Percentiles rank a stretch among this genome's conserved stretches.
phyloP scores from a whole-genome alignment of 2,329 filamentous ascomycete genomes.

The Beauveria scarabaeidicola region DNA sequence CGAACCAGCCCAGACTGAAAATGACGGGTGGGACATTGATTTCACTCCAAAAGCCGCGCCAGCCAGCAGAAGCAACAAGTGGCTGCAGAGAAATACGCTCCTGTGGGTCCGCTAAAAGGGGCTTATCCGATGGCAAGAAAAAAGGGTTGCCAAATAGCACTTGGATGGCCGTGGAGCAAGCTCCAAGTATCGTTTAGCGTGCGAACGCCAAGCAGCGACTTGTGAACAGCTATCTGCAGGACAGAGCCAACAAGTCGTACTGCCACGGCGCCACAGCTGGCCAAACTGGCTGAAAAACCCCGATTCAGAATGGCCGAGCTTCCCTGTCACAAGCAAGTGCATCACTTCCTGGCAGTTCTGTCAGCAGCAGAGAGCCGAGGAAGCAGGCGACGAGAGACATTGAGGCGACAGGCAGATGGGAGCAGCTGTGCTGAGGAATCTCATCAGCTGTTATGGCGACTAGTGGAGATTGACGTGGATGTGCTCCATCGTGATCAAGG shows the following conservation, averaged over 20 bases:
- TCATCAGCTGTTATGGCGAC: not conserved
- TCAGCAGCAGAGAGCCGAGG: not conserved
- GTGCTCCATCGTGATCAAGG: slow-evolving; percentile 9
- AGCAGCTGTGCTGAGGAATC: not conserved
- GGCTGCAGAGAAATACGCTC: slow-evolving; percentile 4
- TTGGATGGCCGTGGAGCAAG: not conserved
- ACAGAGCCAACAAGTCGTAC: not conserved
- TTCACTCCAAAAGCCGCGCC: not conserved
- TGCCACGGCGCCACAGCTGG: not conserved
- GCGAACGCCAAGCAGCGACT: not conserved
- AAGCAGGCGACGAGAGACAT: not conserved
- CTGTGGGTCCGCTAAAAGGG: slow-evolving; percentile 8
- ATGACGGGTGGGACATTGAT: slow-evolving; percentile 1
- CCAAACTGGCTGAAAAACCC: not conserved
- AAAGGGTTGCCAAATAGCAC: not conserved
- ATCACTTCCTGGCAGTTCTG: not conserved
- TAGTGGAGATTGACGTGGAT: slow-evolving; percentile 6
- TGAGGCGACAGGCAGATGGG: not conserved
- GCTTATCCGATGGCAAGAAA: slow-evolving; percentile 10
- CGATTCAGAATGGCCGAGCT: not conserved
- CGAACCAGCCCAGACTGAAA: not conserved
- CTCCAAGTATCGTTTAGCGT: not conserved
- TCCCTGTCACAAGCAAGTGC: not conserved
- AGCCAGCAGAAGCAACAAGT: slow-evolving; percentile 1
- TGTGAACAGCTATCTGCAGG: not conserved